These are phyloP conservation scores for Aureobasidium namibiae DNA, from an alignment of 2,329 filamentous ascomycete genomes.

Conservation along the genomic window DNA sequence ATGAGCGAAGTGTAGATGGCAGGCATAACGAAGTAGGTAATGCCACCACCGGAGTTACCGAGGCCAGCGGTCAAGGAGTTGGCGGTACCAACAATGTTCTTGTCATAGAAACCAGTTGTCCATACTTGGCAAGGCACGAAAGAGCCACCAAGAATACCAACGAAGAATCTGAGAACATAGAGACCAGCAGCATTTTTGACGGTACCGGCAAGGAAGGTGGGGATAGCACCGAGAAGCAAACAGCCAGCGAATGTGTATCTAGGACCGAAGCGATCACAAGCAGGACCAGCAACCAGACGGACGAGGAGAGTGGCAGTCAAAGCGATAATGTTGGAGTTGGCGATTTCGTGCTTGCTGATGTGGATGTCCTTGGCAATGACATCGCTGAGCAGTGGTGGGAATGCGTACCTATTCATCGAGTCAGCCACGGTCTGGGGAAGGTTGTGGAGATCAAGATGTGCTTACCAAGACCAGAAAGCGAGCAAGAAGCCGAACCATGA, in stretches of 20 bases:
- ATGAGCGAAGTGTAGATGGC: conserved; percentile 76
- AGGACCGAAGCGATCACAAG: conserved; percentile 80
- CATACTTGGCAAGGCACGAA: conserved; percentile 88
- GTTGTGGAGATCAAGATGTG: conserved; percentile 3
- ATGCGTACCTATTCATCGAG: conserved; percentile 59
- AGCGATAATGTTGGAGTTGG: conserved; percentile 87
- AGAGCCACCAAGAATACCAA: conserved; percentile 67
- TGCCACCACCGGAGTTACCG: conserved; percentile 81
- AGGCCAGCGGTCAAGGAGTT: conserved; percentile 79
- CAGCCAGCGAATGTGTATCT: conserved; percentile 70
- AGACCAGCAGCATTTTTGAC: conserved; percentile 60
- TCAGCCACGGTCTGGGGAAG: conserved; percentile 3
- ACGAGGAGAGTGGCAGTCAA: conserved; percentile 67
- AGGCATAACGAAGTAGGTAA: conserved; percentile 92
- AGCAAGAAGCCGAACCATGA: conserved; percentile 81
- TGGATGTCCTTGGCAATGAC: conserved; percentile 74
- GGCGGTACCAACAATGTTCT: conserved; percentile 80
- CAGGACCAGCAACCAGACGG: conserved; percentile 67
- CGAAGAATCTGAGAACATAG: conserved; percentile 69
- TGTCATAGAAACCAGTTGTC: conserved; percentile 89
- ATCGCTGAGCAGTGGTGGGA: conserved; percentile 70
- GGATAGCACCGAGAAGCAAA: conserved; percentile 70
- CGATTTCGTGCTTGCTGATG: conserved; percentile 61
- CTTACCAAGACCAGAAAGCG: conserved; percentile 72
- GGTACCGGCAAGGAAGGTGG: conserved; percentile 72